These are phyloP conservation scores for Hansenula sp. DNA, from an alignment of 1,139 yeast species.

Conservation along the genomic window DNA sequence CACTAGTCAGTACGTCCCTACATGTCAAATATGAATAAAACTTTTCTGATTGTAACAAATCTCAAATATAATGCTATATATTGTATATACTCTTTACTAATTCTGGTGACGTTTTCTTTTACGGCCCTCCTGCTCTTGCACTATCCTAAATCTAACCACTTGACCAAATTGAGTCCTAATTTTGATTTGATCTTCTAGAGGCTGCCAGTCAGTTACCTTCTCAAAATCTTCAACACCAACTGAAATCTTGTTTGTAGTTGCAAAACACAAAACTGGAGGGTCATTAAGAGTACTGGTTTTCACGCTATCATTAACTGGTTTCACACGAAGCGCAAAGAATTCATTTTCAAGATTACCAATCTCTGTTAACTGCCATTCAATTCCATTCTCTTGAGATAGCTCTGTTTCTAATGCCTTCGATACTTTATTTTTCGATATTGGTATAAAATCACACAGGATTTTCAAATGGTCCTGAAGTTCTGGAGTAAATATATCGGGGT, in stretches of 20 bases:
- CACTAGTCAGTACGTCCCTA: conserved; percentile 23
- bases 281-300: conserved; percentile 6
- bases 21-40: conserved; percentile 6
- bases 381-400: conserved; percentile 3
- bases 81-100: not conserved
- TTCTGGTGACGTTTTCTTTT: not conserved
- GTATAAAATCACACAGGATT: conserved; percentile 19
- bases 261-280: conserved; percentile 16
- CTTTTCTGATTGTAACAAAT: too few relatives aligned
- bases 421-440: conserved; percentile 14
- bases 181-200: conserved; percentile 5
- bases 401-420: conserved; percentile 6
- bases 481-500: conserved; percentile 14
- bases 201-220: conserved; percentile 12
- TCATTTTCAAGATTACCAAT: conserved; percentile 21
- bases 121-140: not conserved
- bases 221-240: conserved; percentile 9
- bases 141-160: conserved; percentile 6
- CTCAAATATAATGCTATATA: too few relatives aligned
- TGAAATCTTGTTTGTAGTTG: conserved; percentile 11
- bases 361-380: conserved; percentile 23
- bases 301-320: conserved; percentile 10
- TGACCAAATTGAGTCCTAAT: conserved; percentile 12
- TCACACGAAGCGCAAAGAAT: conserved; percentile 24
- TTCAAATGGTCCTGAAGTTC: conserved; percentile 8